phyloP scores from a whole-genome alignment of 495 filamentous ascomycete genomes.

The Annulohypoxylon bovei region DNA sequence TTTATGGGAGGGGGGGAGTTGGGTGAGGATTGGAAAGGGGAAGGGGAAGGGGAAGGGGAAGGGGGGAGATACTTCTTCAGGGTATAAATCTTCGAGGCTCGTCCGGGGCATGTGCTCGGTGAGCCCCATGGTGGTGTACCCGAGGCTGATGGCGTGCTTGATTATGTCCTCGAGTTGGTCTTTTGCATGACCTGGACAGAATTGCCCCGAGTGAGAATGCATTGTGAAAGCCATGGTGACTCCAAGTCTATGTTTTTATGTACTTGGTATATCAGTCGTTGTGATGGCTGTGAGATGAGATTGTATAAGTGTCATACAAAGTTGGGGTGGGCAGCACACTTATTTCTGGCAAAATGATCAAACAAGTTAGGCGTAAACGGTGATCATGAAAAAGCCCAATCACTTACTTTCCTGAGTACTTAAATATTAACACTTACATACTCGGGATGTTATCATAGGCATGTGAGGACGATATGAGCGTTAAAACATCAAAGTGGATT shows the following conservation, averaged over 20 bases:
- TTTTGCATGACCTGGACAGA: constrained; percentile 89
- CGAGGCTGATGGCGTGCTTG: constrained; percentile 76
- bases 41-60: not conserved
- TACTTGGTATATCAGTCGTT: not conserved
- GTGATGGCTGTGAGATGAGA: not conserved
- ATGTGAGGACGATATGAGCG: constrained; percentile 1
- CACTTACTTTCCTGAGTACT: no score
- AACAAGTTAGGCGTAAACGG: not conserved
- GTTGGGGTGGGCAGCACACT: not conserved
- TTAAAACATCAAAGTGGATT: constrained; percentile 1
- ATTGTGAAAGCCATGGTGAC: constrained; percentile 92
- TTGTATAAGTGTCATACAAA: not conserved
- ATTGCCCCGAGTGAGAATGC: constrained; percentile 97
- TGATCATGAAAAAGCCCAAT: not conserved
- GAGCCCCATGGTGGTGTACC: constrained; percentile 83
- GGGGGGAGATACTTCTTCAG: constrained; percentile 77
- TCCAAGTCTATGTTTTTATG: not conserved
- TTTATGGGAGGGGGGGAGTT: not conserved
- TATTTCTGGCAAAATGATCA: not conserved
- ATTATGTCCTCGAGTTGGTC: constrained; percentile 86
- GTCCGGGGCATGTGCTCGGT: constrained; percentile 98
- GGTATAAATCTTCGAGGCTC: constrained; percentile 79
- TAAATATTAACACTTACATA: no score
- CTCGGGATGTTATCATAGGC: no score
- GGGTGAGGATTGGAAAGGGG: not conserved